phyloP scores from a whole-genome alignment of 129 eudicot genomes.

The Saussurea involucrata region DNA sequence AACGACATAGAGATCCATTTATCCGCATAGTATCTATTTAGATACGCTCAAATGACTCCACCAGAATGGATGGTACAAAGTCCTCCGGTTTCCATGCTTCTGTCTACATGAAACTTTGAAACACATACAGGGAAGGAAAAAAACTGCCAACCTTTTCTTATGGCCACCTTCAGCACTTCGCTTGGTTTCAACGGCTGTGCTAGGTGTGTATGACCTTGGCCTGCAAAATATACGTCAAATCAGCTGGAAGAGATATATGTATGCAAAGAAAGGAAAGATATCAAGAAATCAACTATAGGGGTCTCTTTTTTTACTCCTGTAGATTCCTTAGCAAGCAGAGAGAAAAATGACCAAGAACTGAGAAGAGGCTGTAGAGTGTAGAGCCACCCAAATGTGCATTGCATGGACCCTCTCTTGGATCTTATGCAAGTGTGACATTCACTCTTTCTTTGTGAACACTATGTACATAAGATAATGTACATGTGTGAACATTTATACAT shows the following conservation, averaged over 20 bases:
- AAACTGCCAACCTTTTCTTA: constrained; percentile 58
- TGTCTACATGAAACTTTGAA: constrained; percentile 3
- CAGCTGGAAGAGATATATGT: constrained; percentile 4
- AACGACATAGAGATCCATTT: background rate
- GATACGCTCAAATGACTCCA: background rate
- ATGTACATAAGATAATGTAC: background rate
- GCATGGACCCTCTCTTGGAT: constrained; percentile 9
- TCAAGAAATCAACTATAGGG: background rate
- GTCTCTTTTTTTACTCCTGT: background rate
- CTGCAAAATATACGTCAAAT: constrained; percentile 39
- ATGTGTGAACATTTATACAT: background rate
- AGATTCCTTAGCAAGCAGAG: background rate
- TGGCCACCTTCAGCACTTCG: constrained; percentile 57
- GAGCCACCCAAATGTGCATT: background rate
- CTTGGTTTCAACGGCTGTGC: constrained; percentile 41
- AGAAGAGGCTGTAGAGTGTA: background rate
- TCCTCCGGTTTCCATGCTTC: background rate
- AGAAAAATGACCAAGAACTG: background rate
- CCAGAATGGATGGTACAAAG: background rate
- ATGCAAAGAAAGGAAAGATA: background rate
- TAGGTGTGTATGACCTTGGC: constrained; percentile 47
- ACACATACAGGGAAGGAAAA: background rate
- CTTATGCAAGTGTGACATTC: constrained; percentile 7
- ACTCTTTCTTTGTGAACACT: background rate
- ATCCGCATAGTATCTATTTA: background rate